A percentile compares a stretch with the other conserved stretches of the same genome.
These are phyloP conservation scores for Erythrobasidium yunnanense DNA, from an alignment of 768 basidiomycete species.

Conservation along the genomic window DNA sequence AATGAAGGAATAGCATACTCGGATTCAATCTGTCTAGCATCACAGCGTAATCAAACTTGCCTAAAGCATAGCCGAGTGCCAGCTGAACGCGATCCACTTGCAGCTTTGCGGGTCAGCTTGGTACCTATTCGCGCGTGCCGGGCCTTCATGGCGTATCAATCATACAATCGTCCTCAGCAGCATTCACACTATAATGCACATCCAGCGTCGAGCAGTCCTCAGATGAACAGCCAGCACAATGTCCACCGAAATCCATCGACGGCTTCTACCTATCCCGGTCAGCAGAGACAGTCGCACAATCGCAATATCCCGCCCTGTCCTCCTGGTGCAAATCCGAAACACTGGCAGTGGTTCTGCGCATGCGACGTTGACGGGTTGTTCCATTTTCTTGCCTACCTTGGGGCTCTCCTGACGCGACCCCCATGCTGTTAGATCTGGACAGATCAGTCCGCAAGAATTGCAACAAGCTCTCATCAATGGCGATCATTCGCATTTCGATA, in stretches of 20 bases:
- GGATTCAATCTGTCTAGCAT: no score
- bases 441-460: slow-evolving; percentile 16
- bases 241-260: not conserved
- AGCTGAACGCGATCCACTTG: no score
- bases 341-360: slow-evolving; percentile 17
- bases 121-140: no score
- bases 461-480: slow-evolving; percentile 28
- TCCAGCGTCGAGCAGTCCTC: not conserved
- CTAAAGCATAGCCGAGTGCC: no score
- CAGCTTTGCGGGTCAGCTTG: no score
- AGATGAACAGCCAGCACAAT: not conserved
- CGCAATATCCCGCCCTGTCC: slow-evolving; percentile 5
- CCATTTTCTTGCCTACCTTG: no score
- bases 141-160: slow-evolving; percentile 15
- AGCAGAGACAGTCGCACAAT: not conserved
- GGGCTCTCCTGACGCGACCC: no score
- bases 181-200: not conserved
- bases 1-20: no score
- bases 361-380: slow-evolving; percentile 14
- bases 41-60: no score
- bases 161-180: not conserved
- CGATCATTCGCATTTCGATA: slow-evolving; percentile 23
- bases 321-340: slow-evolving; percentile 4
- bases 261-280: slow-evolving; percentile 1
- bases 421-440: no score